Evolutionary conservation across 108 stramenopile genomes (phyloP).

Genomic region (Nannochloropsis salina): DNA sequence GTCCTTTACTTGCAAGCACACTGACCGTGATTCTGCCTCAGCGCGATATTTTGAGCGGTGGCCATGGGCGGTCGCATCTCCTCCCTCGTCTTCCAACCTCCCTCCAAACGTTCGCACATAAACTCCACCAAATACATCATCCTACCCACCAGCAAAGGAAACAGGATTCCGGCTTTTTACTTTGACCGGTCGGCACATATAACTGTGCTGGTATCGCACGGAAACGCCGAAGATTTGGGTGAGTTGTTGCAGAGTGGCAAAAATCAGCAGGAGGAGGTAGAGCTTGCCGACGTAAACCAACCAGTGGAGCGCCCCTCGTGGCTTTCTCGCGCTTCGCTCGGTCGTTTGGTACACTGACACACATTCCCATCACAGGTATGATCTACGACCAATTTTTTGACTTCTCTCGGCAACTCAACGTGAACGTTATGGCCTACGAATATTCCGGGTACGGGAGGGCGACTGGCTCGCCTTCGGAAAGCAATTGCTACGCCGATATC

Average conservation of each 20-base stretch:
- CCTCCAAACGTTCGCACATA: constrained; percentile 39
- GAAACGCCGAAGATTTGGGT: background rate
- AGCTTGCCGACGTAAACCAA: background rate
- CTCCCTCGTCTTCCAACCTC: constrained; percentile 48
- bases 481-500: constrained; percentile 86
- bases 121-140: constrained; percentile 42
- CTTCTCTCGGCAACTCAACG: constrained; percentile 50
- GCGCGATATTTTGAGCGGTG: background rate
- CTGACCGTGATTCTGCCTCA: too few species aligned
- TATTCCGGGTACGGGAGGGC: constrained; percentile 90
- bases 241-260: background rate
- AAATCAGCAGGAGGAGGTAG: background rate
- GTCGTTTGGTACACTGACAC: background rate
- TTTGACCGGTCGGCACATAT: constrained; percentile 33
- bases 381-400: constrained; percentile 51
- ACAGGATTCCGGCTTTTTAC: constrained; percentile 45
- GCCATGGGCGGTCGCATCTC: constrained; percentile 44
- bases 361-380: constrained; percentile 23
- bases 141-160: constrained; percentile 35
- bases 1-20: too few species aligned
- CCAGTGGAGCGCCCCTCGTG: background rate
- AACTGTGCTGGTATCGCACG: background rate
- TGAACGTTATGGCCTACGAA: constrained; percentile 92
- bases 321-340: background rate
- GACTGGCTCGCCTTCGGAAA: constrained; percentile 34